Evolutionary conservation across 2,329 filamentous ascomycete genomes (phyloP).

Genomic region (Aspergillus udagawae): DNA sequence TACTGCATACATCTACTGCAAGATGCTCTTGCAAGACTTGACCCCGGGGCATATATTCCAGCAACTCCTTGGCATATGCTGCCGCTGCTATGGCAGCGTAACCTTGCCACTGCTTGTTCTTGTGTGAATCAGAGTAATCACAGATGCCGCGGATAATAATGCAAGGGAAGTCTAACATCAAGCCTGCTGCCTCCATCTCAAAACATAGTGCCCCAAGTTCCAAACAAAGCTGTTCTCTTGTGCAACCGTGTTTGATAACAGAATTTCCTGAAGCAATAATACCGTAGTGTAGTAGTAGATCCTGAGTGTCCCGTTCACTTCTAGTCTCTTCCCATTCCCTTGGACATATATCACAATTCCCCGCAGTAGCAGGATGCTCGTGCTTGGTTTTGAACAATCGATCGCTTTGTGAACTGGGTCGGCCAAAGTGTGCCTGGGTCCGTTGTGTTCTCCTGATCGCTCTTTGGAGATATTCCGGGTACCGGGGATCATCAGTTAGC

Average conservation of each 20-base stretch:
- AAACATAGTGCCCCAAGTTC: slow-evolving; percentile 5
- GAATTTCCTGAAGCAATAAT: slow-evolving; percentile 12
- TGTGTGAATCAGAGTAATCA: slow-evolving; percentile 5
- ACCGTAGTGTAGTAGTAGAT: slow-evolving; percentile 4
- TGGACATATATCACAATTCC: slow-evolving; percentile 2
- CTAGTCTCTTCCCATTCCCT: slow-evolving; percentile 6
- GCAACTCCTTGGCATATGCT: slow-evolving; percentile 9
- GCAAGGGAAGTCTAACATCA: slow-evolving; percentile 1
- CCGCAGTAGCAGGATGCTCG: not conserved
- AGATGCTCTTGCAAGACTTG: slow-evolving; percentile 2
- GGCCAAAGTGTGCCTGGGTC: slow-evolving; percentile 1
- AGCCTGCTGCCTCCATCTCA: slow-evolving; percentile 1
- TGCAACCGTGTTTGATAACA: slow-evolving; percentile 6
- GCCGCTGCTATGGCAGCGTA: slow-evolving; percentile 8
- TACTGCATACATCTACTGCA: not conserved
- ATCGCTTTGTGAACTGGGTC: not conserved
- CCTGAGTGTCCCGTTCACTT: slow-evolving; percentile 1
- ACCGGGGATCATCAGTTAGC: slow-evolving; percentile 5
- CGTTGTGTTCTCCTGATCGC: slow-evolving; percentile 1
- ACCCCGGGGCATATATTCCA: not conserved
- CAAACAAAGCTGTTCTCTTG: slow-evolving; percentile 4
- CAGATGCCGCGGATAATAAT: slow-evolving; percentile 1
- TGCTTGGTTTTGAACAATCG: slow-evolving; percentile 3
- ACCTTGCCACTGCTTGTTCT: slow-evolving; percentile 3
- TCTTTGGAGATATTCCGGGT: slow-evolving; percentile 7